Evolutionary conservation across 2,329 filamentous ascomycete species (phyloP).

Genomic region (Cyphellophora europaea): DNA sequence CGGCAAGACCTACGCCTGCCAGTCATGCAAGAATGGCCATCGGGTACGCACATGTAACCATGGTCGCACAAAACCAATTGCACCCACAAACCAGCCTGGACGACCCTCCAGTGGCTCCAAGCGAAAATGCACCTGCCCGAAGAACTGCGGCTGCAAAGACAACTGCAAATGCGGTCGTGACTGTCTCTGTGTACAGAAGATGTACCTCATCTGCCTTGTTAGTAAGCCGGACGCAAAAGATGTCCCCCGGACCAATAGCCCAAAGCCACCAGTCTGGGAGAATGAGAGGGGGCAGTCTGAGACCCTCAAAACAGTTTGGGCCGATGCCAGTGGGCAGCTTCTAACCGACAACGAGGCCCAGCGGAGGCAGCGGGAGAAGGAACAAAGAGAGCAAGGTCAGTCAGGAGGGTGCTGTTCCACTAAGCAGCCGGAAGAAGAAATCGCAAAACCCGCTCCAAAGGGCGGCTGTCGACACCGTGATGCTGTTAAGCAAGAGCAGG

Average conservation of each 20-base stretch:
- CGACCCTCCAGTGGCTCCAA: conserved; percentile 16
- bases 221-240: conserved; percentile 6
- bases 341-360: conserved; percentile 14
- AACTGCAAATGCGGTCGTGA: conserved; percentile 18
- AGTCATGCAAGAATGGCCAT: conserved; percentile 18
- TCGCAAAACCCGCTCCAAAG: conserved; percentile 3
- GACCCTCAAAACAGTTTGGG: conserved; percentile 16
- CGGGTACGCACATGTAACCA: conserved; percentile 18
- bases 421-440: conserved; percentile 7
- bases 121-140: conserved; percentile 16
- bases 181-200: conserved; percentile 15
- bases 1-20: conserved; percentile 18
- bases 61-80: conserved; percentile 15
- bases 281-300: conserved; percentile 13
- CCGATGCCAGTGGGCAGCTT: conserved; percentile 16
- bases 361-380: conserved; percentile 9
- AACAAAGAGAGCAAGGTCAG: not conserved
- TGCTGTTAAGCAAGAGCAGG: conserved; percentile 8
- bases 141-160: conserved; percentile 16
- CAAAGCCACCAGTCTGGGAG: conserved; percentile 14
- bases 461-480: conserved; percentile 16
- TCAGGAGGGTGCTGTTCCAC: conserved; percentile 11
- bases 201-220: conserved; percentile 15
- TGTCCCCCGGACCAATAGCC: conserved; percentile 10
- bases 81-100: conserved; percentile 16